Evolutionary conservation across 768 basidiomycete species (phyloP), one percentile per base, ranked within the genome.

Genomic region (Leccinum olivaceopallidum): DNA sequence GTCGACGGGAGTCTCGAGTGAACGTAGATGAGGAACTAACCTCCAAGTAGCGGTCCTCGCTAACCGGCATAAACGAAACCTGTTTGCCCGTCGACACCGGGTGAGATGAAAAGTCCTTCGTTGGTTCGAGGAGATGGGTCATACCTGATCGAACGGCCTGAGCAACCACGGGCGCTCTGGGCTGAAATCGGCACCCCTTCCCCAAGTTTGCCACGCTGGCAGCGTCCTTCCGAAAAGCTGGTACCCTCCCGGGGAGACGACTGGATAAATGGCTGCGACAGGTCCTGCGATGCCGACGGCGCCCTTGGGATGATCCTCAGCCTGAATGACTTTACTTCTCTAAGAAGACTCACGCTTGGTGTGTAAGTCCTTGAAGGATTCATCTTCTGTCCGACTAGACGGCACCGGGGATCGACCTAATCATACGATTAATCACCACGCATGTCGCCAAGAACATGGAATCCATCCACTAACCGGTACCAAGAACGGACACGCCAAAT

Each of bases 311-410:
- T 0, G 30, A 26, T 57, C 6, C 12, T 34, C 4, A 58, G 62
- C 14, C 3, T 30, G 32, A 39, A 58, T 16, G 16, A 32, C 8
- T 13, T 39, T 28, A 2, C 5, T 4, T 22, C 42, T 8, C 10
- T 20, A 24, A 2, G 2, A 18, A 69, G 20, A 70, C 78, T 47
- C 67, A 85, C 85, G 44, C 82, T 76, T 9, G 87, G 85, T 0
- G 88, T 90, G 60, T 77, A 86, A 0, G 86, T 86, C 8, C 88
- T 75, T 0, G 86, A 87, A 0, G 88, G 88, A 58, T 90, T 90
- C 85, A 89, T 88, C 70, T 90, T 90, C 60, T 89, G 88, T 0
- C 84, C 86, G 6, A 85, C 78, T 0, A 90, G 70, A 39, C 86
- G 76, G 60, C 80, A 82, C 32, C 84, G 75, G 8, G 83, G 84